A percentile compares a stretch with the other conserved stretches of the same genome.
Conservation (phyloP, 2,329 filamentous ascomycete genomes). For the Apiospora arundinis region DNA sequence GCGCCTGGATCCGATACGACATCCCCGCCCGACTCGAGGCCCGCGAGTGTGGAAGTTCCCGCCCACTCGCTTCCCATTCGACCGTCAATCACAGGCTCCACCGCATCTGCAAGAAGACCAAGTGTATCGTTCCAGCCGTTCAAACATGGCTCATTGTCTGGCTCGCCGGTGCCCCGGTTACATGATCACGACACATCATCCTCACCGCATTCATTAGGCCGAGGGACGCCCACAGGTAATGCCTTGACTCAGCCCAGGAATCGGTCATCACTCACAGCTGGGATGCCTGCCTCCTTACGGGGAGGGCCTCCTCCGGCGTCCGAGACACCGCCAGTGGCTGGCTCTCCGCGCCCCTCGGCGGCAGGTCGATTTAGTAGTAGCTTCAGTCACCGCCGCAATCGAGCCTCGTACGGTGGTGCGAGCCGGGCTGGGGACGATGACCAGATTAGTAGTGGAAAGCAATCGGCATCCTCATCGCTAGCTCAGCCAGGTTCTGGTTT, state of each 20-base stretch:
- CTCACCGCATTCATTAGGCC: constrained; percentile 60
- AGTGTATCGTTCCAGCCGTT: constrained; percentile 95
- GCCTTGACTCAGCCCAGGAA: constrained; percentile 67
- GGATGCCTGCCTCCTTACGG: constrained; percentile 76
- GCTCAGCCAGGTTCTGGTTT: constrained; percentile 80
- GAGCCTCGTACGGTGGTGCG: constrained; percentile 77
- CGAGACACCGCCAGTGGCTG: constrained; percentile 67
- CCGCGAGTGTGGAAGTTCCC: constrained; percentile 51
- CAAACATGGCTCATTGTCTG: constrained; percentile 93
- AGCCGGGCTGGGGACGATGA: constrained; percentile 74
- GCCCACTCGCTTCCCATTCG: constrained; percentile 61
- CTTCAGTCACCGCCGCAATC: constrained; percentile 83
- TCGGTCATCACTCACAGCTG: constrained; percentile 74
- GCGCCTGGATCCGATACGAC: constrained; percentile 66
- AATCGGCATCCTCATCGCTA: constrained; percentile 73
- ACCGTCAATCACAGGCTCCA: constrained; percentile 51
- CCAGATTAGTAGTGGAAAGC: constrained; percentile 80
- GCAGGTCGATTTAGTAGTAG: constrained; percentile 92
- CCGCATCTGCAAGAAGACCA: constrained; percentile 69
- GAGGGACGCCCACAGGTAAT: constrained; percentile 52
- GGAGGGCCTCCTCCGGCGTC: constrained; percentile 67
- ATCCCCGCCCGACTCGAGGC: constrained; percentile 61
- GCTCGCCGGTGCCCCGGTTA: constrained; percentile 70
- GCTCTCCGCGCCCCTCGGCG: constrained; percentile 79
- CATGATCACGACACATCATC: constrained; percentile 58